phyloP scores from a whole-genome alignment of 176 grass and related monocot species.

The Juncus effusus region DNA sequence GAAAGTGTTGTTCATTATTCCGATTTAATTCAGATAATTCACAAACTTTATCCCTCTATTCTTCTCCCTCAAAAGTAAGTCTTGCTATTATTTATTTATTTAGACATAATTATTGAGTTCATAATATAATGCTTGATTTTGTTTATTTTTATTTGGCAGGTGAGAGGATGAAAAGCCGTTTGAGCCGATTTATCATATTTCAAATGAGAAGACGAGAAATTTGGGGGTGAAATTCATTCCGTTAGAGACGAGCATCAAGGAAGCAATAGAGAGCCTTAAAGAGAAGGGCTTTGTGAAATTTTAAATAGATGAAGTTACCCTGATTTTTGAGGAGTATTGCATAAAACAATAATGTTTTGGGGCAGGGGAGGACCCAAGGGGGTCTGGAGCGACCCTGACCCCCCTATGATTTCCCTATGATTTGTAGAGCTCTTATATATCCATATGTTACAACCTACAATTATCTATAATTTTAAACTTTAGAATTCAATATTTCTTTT shows the following conservation, averaged over 20 bases:
- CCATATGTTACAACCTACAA: no score
- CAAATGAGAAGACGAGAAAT: slow-evolving; percentile 15
- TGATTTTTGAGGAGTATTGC: no score
- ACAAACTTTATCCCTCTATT: slow-evolving; percentile 29
- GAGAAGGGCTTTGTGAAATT: slow-evolving; percentile 23
- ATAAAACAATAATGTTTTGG: no score
- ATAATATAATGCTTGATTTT: neutral
- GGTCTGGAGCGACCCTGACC: no score
- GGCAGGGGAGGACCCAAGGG: no score
- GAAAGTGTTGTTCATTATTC: slow-evolving; percentile 28
- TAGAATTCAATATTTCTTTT: no score
- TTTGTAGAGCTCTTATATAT: no score
- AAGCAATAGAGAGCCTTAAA: slow-evolving; percentile 37
- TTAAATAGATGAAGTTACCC: no score
- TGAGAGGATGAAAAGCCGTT: slow-evolving; percentile 29
- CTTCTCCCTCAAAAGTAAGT: slow-evolving; percentile 20
- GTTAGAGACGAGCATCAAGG: slow-evolving; percentile 9
- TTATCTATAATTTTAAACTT: no score
- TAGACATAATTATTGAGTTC: no score
- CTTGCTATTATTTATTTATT: no score
- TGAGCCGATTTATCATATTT: slow-evolving; percentile 1
- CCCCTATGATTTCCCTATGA: no score
- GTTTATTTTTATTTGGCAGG: slow-evolving; percentile 5
- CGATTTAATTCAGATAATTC: slow-evolving; percentile 27
- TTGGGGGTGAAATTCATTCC: slow-evolving; percentile 27